Base-by-base conservation (phyloP, 2,329 filamentous ascomycete species). In the Balansia obtecta region DNA sequence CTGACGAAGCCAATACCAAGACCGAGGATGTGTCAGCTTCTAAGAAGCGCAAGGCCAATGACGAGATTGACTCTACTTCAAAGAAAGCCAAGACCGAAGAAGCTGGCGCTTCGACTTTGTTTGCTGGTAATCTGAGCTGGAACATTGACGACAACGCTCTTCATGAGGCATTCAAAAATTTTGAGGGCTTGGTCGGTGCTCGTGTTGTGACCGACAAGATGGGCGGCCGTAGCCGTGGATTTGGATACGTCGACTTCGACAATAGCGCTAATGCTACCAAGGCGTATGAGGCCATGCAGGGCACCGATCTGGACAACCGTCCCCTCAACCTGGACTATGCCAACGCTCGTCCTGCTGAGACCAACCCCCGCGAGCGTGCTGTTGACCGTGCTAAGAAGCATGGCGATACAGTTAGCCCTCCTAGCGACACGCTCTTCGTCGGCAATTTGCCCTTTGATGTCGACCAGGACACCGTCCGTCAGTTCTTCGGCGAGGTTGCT, bases 51-150 rank as follows among this genome's bases (percentile, higher is more conserved):
- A 69, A 74, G 68, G 68, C 67, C 51, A 73, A 75, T 57, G 72
- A 76, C 44, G 65, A 69, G 50, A 71, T 73, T 51, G 66, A 70
- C 49, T 68, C 76, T 37, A 69, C 71, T 15, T 64, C 75, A 53
- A 88, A 87, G 79, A 86, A 86, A 75, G 69, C 72, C 64, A 86
- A 85, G 76, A 76, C 74, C 37, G 77, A 82, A 51, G 46, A 48
- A 32, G 66, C 74, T 52, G 66, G 54, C 39, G 55, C 66, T 37
- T 60, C 62, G 38, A 95, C 89, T 61, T 82, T 96, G 49, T 96
- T 95, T 68, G 82, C 89, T 57, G 90, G 90, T 59, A 91, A 88
- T 74, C 76, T 96, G 56, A 88, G 86, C 70, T 96, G 89, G 89
- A 87, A 83, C 64, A 75, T 95, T 49, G 87, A 94, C 60, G 90